Conservation (phyloP, 768 basidiomycete genomes). For the Rhizopogon roseolus region DNA sequence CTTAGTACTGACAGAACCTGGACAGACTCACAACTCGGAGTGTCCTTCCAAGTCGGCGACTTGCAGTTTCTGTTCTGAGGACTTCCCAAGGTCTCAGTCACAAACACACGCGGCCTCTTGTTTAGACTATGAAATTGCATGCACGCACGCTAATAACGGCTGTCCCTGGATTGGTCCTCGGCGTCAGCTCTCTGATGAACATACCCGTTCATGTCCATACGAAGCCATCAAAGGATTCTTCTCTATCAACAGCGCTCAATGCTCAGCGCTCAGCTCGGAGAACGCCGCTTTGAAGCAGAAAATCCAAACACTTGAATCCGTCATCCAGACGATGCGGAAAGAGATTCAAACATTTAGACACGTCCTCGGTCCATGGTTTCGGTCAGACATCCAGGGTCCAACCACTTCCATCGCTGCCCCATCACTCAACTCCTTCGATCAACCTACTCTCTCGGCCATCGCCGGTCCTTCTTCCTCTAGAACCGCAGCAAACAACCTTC, state of each 20-base stretch:
- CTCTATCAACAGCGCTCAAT: conserved; percentile 32
- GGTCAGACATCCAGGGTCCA: conserved; percentile 26
- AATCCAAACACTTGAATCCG: conserved; percentile 54
- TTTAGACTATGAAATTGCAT: conserved; percentile 32
- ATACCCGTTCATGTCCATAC: conserved; percentile 47
- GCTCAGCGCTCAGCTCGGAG: conserved; percentile 50
- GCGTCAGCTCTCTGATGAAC: conserved; percentile 26
- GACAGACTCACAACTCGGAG: conserved; percentile 33
- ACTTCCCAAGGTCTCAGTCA: conserved; percentile 29
- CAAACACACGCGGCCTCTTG: conserved; percentile 35
- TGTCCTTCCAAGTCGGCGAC: conserved; percentile 32
- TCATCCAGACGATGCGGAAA: conserved; percentile 42
- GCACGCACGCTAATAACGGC: conserved; percentile 44
- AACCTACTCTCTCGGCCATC: conserved; percentile 5
- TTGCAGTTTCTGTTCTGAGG: conserved; percentile 38
- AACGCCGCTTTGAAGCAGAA: conserved; percentile 59
- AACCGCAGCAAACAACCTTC: conserved; percentile 4
- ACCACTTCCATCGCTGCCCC: conserved; percentile 7
- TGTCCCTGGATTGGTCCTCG: conserved; percentile 52
- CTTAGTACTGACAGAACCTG: conserved; percentile 1
- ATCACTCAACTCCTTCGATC: conserved; percentile 6
- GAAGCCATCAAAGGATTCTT: conserved; percentile 61
- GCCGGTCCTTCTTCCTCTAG: conserved; percentile 20
- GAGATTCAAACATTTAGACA: conserved; percentile 53
- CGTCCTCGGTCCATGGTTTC: conserved; percentile 67